Base-by-base conservation (phyloP, 2,329 filamentous ascomycete genomes). In the Fusarium camptoceras region DNA sequence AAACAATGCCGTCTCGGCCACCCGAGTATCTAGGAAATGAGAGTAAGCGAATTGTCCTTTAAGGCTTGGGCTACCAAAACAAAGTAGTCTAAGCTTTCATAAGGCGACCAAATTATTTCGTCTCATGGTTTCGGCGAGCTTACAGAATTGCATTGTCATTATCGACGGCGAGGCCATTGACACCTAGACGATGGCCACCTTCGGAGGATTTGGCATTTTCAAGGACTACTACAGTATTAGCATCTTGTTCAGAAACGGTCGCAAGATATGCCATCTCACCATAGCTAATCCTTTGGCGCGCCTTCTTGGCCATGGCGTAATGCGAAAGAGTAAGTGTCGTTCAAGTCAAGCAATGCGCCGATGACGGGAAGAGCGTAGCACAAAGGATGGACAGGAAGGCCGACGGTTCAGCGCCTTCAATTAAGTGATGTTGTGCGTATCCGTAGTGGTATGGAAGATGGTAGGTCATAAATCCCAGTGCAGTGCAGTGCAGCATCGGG, bases 151-250 rank as follows among this genome's bases (percentile, higher is more conserved):
- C 92, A 80, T 92, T 92, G 73, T 91, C 86, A 66, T 87, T 85
- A 81, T 98, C 96, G 71, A 98, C 91, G 55, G 94, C 94, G 66
- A 99, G 88, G 68, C 95, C 94, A 85, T 98, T 98, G 74, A 99
- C 94, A 71, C 96, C 96, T 59, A 98, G 89, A 75, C 94, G 88
- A 84, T 99, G 96, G 61, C 95, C 95, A 72, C 93, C 94, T 46
- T 81, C 83, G 50, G 86, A 87, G 44, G 85, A 84, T 74, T 86
- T 86, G 68, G 86, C 85, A 68, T 87, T 85, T 77, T 89, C 86
- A 76, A 89, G 85, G 76, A 89, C 87, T 89, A 73, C 27, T 18
- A 18, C 24, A 27, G 20, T 8, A 53, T 75, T 43, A 71, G 68
- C 20, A 47, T n/a, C 22, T 43, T 42, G 11, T 30, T 8, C 18